Base-by-base conservation (phyloP, 805 yeast species). In the Tanozyma kutaoensis region DNA sequence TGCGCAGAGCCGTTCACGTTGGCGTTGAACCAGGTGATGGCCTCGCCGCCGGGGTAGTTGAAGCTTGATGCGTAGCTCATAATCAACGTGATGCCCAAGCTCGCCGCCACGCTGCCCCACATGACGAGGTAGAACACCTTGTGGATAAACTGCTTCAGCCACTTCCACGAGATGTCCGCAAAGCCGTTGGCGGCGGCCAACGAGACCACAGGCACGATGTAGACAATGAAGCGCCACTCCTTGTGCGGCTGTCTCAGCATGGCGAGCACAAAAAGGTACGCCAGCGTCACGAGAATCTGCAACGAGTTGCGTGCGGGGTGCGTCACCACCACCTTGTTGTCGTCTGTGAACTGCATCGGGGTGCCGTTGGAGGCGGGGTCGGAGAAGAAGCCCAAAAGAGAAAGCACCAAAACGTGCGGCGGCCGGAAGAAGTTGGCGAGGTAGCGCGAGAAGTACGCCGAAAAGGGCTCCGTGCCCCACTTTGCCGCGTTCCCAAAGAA, bases 11-110 rank as follows among this genome's bases (percentile, higher is more conserved):
- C 39, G 3, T 46, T 33, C 15, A 67, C 39, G 23, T 55, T 45
- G 8, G 56, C 39, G 40, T 82, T 78, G 31, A 79, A 61, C 14
- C 42, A 42, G 11, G 44, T 33, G 19, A 85, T 51, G 1, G 95
- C 94, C 1, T 52, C 61, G 0, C 95, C 96, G 9, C 96, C 96
- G 3, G 95, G 94, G 45, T 88, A 88, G 48, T 88, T 88, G 47
- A 57, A 56, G 26, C 77, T 62, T 1, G 95, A 82, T 4, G 72
- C 59, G 25, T 62, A 64, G 0, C 76, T 68, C 61, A 73, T 73
- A 8, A 61, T 43, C 1, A 65, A 23, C 0, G 86, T 67, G 3
- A 60, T 26, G 2, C 55, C 28, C 5, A 57, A 24, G 0, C 63
- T 15, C 0, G 52, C 30, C 2, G 52, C 32, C 1, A 57, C 29